These are phyloP conservation scores for Rhodamnia rubescens DNA, from an alignment of 345 rosid species.

Conservation along the genomic window DNA sequence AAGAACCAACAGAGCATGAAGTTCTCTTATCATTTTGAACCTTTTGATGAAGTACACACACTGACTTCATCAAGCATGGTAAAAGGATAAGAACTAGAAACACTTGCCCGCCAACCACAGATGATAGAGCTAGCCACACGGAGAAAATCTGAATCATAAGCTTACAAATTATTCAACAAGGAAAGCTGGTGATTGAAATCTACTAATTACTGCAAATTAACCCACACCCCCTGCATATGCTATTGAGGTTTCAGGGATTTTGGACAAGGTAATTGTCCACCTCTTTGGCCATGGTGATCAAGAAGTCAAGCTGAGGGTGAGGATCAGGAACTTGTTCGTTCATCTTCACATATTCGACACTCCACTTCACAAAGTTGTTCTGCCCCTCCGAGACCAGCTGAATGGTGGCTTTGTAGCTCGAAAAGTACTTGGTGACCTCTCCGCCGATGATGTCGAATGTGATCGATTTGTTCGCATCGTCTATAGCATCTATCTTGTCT, in stretches of 20 bases:
- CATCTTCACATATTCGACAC: constrained; percentile 20
- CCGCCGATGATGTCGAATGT: constrained; percentile 11
- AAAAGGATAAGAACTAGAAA: background rate
- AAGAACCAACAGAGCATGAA: background rate
- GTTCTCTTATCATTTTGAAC: background rate
- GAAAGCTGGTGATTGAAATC: background rate
- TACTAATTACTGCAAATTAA: background rate
- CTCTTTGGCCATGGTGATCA: constrained; percentile 9
- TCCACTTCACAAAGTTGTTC: constrained; percentile 8
- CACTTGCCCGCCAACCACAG: background rate
- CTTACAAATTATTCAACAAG: background rate
- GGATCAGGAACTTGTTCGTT: constrained; percentile 12
- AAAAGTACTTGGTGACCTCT: constrained; percentile 20
- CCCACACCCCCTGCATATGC: background rate
- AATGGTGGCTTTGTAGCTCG: constrained; percentile 4
- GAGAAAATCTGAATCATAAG: background rate
- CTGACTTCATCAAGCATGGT: background rate
- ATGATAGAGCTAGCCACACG: background rate
- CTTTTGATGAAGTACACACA: background rate
- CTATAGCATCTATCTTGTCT: constrained; percentile 11
- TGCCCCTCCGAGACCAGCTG: background rate
- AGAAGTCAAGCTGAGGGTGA: constrained; percentile 10
- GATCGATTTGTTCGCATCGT: constrained; percentile 7
- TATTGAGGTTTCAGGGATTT: background rate
- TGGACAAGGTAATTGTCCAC: constrained; percentile 8